phyloP scores from a whole-genome alignment of 208 protist species.

The Leishmania lainsoni region DNA sequence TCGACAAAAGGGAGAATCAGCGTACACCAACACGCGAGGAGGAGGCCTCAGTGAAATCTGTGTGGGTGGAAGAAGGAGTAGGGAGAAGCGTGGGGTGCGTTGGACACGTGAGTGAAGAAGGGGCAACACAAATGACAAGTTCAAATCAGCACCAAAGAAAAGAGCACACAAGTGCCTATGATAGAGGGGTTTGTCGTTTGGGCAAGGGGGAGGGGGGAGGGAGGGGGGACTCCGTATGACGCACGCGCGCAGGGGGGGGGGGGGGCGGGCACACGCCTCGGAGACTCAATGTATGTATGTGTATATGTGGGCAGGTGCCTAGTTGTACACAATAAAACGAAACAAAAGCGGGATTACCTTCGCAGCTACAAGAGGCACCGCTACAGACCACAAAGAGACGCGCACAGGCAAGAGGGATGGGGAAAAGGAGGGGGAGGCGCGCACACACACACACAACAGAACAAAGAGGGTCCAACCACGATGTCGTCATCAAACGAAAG shows the following conservation, averaged over 20 bases:
- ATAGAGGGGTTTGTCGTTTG: not conserved
- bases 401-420: not conserved
- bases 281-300: not conserved
- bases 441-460: not conserved
- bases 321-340: not conserved
- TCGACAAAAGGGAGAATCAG: not conserved
- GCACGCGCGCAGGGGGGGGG: not conserved
- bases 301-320: not conserved
- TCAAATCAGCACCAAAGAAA: not conserved
- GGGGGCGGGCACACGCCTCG: not conserved
- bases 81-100: not conserved
- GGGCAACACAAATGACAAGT: not conserved
- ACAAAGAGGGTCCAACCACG: not conserved
- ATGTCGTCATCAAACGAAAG: not conserved
- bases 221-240: not conserved
- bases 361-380: not conserved
- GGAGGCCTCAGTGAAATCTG: not conserved
- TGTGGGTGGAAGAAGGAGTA: not conserved
- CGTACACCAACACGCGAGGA: not conserved
- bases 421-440: not conserved
- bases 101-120: not conserved
- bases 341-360: not conserved
- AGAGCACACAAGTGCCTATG: conserved; percentile 2
- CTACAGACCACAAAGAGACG: not conserved
- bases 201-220: not conserved